Evolutionary conservation across 2,329 filamentous ascomycete genomes (phyloP), one percentile per base, ranked within the genome.

Genomic region (Fusarium acutatum): DNA sequence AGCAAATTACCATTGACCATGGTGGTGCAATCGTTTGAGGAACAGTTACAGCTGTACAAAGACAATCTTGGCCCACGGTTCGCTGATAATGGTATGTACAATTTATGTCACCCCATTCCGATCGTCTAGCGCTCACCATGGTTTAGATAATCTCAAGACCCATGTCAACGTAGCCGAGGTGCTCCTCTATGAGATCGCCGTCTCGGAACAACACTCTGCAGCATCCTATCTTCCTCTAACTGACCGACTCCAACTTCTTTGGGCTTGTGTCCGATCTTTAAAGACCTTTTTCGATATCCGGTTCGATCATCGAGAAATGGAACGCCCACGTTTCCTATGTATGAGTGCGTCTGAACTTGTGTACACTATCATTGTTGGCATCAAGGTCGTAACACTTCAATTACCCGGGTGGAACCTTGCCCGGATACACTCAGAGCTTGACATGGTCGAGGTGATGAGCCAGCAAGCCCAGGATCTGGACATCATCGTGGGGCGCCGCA

Each of bases 271-370:
- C 38, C 76, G 78, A 8, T 80, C 85, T 6, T 81, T 85, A 20
- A 81, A 81, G 52, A 75, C 79, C 7, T 86, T 85, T 69, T 82
- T 88, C 67, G 72, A 77, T 35, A 69, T 80, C 12, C 82, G 82
- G n/a, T 81, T 83, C 54, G 71, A 75, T 10, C 62, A 66, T 22
- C 74, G 77, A 44, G 78, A 82, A 65, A 61, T 81, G 3, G 80
- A 82, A 22, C 76, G 78, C 35, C 86, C 85, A 26, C 81, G 80
- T 20, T 85, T 84, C 63, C 78, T 85, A 20, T 83, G 83, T 73
- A 80, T 87, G 60, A 81, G 82, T 20, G 82, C 84, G 14, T 87
- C 85, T 28, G 86, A 88, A 74, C 82, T 86, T 50, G 81, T 85
- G 56, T 88, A 84, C 71, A 81, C 82, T 35, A 82, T 87, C 71